phyloP scores from a whole-genome alignment of 116 monocot genomes.

The Dioscorea cayenensis region DNA sequence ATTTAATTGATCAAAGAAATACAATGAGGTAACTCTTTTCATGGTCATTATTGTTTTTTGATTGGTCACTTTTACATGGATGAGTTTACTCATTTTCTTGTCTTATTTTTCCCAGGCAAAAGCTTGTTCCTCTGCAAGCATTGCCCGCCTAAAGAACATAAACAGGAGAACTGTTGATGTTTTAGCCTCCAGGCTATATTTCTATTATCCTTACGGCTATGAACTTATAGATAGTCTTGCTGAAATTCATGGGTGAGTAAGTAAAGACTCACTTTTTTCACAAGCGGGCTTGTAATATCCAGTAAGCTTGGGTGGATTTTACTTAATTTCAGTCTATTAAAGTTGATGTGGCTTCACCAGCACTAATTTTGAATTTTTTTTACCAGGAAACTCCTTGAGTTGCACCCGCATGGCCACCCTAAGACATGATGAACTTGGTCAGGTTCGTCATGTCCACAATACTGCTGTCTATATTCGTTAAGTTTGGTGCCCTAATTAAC shows the following conservation, averaged over 20 bases:
- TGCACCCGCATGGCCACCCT: constrained; percentile 87
- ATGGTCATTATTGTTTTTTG: neutral
- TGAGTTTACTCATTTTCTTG: constrained; percentile 6
- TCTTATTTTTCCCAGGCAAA: constrained; percentile 57
- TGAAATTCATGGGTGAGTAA: constrained; percentile 86
- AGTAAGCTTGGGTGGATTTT: no score
- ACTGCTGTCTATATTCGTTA: neutral
- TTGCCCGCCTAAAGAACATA: constrained; percentile 66
- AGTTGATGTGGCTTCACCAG: neutral
- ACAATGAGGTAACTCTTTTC: constrained; percentile 53
- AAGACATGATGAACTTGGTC: constrained; percentile 79
- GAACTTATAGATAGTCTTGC: constrained; percentile 74
- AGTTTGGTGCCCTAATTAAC: neutral
- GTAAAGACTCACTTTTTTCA: neutral
- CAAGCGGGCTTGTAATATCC: neutral
- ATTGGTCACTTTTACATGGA: neutral
- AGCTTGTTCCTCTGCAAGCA: constrained; percentile 68
- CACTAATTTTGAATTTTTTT: neutral
- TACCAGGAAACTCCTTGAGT: constrained; percentile 58
- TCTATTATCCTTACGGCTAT: constrained; percentile 74
- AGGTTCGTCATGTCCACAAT: constrained; percentile 33
- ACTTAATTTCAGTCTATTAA: neutral
- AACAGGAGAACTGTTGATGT: constrained; percentile 90
- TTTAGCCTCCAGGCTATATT: constrained; percentile 69
- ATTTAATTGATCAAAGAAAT: constrained; percentile 81